phyloP scores from a whole-genome alignment of 768 basidiomycete species.

The Kwoniella shandongensis region DNA sequence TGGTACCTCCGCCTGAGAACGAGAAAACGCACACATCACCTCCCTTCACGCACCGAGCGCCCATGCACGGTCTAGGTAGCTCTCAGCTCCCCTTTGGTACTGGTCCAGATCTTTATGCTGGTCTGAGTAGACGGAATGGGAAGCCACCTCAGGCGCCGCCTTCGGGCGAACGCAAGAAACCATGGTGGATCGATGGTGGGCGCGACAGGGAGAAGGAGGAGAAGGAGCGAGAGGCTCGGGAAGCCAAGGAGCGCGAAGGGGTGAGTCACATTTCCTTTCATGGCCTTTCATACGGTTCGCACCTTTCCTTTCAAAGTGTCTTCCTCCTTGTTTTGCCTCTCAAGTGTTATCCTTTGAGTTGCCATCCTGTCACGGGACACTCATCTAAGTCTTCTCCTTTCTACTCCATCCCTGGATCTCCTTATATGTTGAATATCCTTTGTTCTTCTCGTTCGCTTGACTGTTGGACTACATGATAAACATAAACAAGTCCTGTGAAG shows the following conservation, averaged over 20 bases:
- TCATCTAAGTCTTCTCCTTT: slow-evolving; percentile 9
- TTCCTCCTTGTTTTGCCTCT: slow-evolving; percentile 1
- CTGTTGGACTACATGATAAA: too few species aligned
- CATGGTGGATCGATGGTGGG: slow-evolving; percentile 38
- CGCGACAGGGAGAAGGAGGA: slow-evolving; percentile 23
- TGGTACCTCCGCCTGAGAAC: slow-evolving; percentile 11
- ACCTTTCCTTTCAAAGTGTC: slow-evolving; percentile 10
- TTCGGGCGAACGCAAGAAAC: slow-evolving; percentile 24
- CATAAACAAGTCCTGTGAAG: too few species aligned
- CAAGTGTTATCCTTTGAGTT: slow-evolving; percentile 1
- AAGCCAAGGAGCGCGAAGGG: slow-evolving; percentile 37
- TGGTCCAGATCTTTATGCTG: slow-evolving; percentile 9
- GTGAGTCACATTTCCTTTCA: slow-evolving; percentile 27
- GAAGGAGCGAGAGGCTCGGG: slow-evolving; percentile 24
- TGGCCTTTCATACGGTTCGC: background rate
- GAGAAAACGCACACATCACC: slow-evolving; percentile 13
- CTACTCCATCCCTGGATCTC: background rate
- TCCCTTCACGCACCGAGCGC: slow-evolving; percentile 20
- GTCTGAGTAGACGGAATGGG: slow-evolving; percentile 2
- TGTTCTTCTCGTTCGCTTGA: slow-evolving; percentile 2
- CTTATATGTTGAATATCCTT: slow-evolving; percentile 2
- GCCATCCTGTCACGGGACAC: slow-evolving; percentile 5
- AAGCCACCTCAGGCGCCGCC: slow-evolving; percentile 9
- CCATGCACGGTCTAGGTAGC: background rate
- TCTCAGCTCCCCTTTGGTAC: slow-evolving; percentile 6